phyloP scores from a whole-genome alignment of 495 filamentous ascomycete genomes.

The Aspergillus ostianus region DNA sequence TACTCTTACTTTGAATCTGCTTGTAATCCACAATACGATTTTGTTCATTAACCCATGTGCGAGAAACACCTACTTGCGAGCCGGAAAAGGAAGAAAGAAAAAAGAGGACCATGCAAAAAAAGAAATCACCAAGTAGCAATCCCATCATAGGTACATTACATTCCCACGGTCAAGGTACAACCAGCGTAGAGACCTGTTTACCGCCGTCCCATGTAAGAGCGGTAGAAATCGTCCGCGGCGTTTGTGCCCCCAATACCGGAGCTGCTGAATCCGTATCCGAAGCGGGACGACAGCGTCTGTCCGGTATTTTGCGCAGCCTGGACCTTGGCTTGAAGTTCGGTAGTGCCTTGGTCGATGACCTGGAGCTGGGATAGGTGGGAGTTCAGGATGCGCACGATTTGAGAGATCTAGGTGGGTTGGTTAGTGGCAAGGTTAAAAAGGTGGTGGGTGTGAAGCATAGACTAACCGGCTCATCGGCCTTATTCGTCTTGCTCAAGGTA shows the following conservation, averaged over 20 bases:
- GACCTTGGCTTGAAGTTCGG: slow-evolving; percentile 77
- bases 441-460: slow-evolving; percentile 8
- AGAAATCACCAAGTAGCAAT: slow-evolving; percentile 1
- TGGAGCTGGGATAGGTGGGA: slow-evolving; percentile 85
- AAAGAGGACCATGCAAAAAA: background rate
- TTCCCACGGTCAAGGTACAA: background rate
- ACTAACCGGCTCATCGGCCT: slow-evolving; percentile 89
- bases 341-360: slow-evolving; percentile 82
- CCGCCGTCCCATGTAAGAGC: slow-evolving; percentile 69
- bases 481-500: slow-evolving; percentile 80
- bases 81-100: slow-evolving; percentile 1
- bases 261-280: slow-evolving; percentile 57
- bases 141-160: slow-evolving; percentile 11
- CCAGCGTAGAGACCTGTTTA: slow-evolving; percentile 26
- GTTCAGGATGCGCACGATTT: slow-evolving; percentile 93
- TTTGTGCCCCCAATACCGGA: slow-evolving; percentile 56
- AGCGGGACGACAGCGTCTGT: slow-evolving; percentile 63
- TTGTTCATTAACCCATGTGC: slow-evolving; percentile 11
- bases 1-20: background rate
- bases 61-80: slow-evolving; percentile 7
- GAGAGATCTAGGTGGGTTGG: slow-evolving; percentile 62
- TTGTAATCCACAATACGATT: background rate
- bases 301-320: slow-evolving; percentile 71
- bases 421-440: slow-evolving; percentile 5
- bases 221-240: slow-evolving; percentile 77